A percentile compares a stretch with the other conserved stretches of the same genome.
phyloP scores from a whole-genome alignment of 805 yeast genomes.

The Cyberlindnera amylophila region DNA sequence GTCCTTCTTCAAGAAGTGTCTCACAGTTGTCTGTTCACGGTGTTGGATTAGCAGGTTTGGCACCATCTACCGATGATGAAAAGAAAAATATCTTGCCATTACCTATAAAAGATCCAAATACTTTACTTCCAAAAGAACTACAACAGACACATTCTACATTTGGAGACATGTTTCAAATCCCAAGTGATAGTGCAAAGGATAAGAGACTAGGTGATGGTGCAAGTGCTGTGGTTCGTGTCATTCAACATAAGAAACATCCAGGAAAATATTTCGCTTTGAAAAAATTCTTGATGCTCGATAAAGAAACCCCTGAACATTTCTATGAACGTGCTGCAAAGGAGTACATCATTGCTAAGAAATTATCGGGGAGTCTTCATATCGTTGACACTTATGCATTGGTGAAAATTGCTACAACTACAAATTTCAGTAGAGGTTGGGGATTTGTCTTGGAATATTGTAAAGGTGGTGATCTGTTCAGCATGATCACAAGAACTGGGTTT shows the following conservation, averaged over 20 bases:
- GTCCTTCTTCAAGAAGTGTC: slow-evolving; percentile 30
- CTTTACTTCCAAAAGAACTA: slow-evolving; percentile 51
- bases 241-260: slow-evolving; percentile 32
- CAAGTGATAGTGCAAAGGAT: slow-evolving; percentile 35
- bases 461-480: slow-evolving; percentile 55
- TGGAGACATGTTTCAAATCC: slow-evolving; percentile 50
- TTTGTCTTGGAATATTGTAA: slow-evolving; percentile 60
- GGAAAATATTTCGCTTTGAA: slow-evolving; percentile 59
- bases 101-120: slow-evolving; percentile 66
- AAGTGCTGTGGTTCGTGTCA: slow-evolving; percentile 58
- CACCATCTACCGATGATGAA: slow-evolving; percentile 28
- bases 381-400: slow-evolving; percentile 52
- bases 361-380: slow-evolving; percentile 57
- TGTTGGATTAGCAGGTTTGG: slow-evolving; percentile 1
- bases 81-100: slow-evolving; percentile 49
- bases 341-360: slow-evolving; percentile 52
- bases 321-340: slow-evolving; percentile 64
- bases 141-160: slow-evolving; percentile 46
- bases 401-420: slow-evolving; percentile 51
- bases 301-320: slow-evolving; percentile 62
- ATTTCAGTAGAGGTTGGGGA: slow-evolving; percentile 70
- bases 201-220: slow-evolving; percentile 70
- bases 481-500: slow-evolving; percentile 59
- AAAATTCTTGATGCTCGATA: slow-evolving; percentile 52
- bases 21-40: slow-evolving; percentile 23